phyloP scores from a whole-genome alignment of 345 rosid genomes.

The Citrus maxima region DNA sequence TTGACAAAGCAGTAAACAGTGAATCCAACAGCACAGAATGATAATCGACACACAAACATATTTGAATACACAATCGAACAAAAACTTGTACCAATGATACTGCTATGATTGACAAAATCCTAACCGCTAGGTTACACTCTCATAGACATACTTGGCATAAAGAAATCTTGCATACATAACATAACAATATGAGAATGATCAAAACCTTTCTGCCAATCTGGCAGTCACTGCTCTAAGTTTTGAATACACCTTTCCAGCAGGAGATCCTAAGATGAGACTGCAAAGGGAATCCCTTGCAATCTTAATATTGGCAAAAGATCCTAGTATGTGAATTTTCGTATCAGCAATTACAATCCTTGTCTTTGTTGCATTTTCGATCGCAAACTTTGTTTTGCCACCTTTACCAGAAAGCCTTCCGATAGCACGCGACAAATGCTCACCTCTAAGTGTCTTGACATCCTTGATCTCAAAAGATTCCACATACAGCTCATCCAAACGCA shows the following conservation, averaged over 20 bases:
- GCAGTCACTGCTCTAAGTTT: constrained; percentile 40
- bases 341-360: constrained; percentile 87
- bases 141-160: background rate
- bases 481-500: constrained; percentile 77
- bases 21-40: background rate
- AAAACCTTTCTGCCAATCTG: constrained; percentile 43
- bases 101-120: background rate
- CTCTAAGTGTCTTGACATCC: constrained; percentile 81
- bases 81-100: too few species aligned
- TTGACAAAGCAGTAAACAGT: background rate
- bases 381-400: constrained; percentile 85
- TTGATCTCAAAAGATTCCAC: constrained; percentile 86
- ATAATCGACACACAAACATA: background rate
- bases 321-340: constrained; percentile 73
- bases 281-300: constrained; percentile 81
- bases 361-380: constrained; percentile 77
- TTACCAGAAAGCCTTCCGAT: constrained; percentile 83
- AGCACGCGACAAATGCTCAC: constrained; percentile 87
- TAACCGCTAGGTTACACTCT: background rate
- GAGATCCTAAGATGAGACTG: constrained; percentile 84
- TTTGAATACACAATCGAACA: background rate
- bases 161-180: background rate
- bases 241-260: constrained; percentile 68
- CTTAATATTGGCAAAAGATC: constrained; percentile 78
- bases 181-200: constrained; percentile 7